Conservation (phyloP, 139 green algal species). For the Penium margaritaceum region DNA sequence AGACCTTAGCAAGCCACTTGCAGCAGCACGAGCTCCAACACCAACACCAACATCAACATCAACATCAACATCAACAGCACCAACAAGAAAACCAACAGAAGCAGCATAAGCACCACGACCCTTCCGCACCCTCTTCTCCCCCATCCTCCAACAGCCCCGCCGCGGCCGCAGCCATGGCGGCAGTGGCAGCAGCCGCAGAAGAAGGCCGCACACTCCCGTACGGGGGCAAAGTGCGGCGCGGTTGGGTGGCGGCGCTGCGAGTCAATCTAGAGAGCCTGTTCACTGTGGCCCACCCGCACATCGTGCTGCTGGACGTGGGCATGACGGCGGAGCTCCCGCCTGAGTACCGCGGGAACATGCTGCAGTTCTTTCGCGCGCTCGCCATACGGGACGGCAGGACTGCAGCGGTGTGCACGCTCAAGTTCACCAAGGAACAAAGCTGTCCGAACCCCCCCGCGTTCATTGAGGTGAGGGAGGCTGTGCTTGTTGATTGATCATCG, state of each 20-base stretch:
- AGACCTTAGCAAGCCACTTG: too few species aligned
- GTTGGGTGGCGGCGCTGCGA: neutral
- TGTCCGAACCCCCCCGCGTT: conserved; percentile 36
- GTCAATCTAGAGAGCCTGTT: neutral
- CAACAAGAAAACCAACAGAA: too few species aligned
- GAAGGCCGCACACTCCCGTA: too few species aligned
- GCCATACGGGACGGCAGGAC: conserved; percentile 9
- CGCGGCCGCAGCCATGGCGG: too few species aligned
- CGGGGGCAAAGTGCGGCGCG: neutral
- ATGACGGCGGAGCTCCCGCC: conserved; percentile 45
- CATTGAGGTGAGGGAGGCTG: conserved; percentile 28
- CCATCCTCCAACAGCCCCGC: too few species aligned
- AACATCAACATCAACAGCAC: too few species aligned
- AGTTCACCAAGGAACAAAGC: conserved; percentile 31
- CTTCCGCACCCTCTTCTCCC: too few species aligned
- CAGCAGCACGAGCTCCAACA: too few species aligned
- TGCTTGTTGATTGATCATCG: too few species aligned
- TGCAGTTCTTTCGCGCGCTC: conserved; percentile 42
- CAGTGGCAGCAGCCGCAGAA: too few species aligned
- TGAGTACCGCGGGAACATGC: conserved; percentile 20
- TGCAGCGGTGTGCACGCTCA: conserved; percentile 24
- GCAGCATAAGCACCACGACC: too few species aligned
- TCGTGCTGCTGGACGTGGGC: conserved; percentile 49
- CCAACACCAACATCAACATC: too few species aligned
- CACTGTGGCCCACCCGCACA: conserved; percentile 29